Conservation (phyloP, 768 basidiomycete species). For the Rhizopogon salebrosus region DNA sequence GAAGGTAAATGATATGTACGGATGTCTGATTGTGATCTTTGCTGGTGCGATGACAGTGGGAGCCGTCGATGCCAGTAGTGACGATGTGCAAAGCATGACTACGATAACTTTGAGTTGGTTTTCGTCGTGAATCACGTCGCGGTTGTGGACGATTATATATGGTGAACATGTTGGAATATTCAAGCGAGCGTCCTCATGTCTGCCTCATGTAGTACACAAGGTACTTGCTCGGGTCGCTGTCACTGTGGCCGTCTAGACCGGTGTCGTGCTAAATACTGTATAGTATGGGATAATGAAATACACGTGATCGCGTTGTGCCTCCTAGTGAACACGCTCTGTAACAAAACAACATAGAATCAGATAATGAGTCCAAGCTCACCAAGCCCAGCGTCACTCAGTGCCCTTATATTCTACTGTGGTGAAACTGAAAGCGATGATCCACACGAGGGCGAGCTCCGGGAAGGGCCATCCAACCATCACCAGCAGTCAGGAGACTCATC, state of each 20-base stretch:
- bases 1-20: conserved; percentile 50
- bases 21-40: conserved; percentile 53
- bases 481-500: background rate
- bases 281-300: too few relatives aligned
- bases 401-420: conserved; percentile 28
- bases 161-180: too few relatives aligned
- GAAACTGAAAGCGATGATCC: conserved; percentile 16
- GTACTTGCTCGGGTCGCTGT: too few relatives aligned
- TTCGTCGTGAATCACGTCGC: too few relatives aligned
- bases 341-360: conserved; percentile 5
- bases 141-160: too few relatives aligned
- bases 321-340: background rate
- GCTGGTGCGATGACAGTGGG: conserved; percentile 40
- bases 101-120: too few relatives aligned
- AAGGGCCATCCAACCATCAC: background rate
- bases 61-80: conserved; percentile 36
- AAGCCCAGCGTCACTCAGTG: conserved; percentile 13
- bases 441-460: conserved; percentile 3
- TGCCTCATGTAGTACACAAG: too few relatives aligned
- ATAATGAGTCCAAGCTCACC: conserved; percentile 5
- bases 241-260: too few relatives aligned
- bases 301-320: background rate
- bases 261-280: too few relatives aligned
- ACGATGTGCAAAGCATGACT: conserved; percentile 44
- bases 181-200: too few relatives aligned